Evolutionary conservation across 2,329 filamentous ascomycete species (phyloP), one percentile per base, ranked within the genome.

Genomic region (Penicillium psychrosexuale): DNA sequence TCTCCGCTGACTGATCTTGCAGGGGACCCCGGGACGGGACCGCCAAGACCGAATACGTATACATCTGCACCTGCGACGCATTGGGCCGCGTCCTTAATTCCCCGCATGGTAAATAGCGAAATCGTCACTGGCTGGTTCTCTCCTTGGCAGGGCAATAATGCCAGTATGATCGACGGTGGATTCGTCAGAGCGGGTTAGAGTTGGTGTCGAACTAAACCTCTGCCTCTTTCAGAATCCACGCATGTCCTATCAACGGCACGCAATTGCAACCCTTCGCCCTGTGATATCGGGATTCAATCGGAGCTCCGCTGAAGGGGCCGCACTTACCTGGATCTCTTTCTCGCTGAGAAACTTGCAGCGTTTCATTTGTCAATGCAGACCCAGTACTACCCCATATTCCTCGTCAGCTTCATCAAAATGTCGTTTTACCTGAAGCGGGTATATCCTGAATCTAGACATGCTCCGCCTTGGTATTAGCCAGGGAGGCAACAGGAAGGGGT

Each of bases 291-390:
- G 8, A 3, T 3, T 49, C 19, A 38, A 36, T 31, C 39, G 33
- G 47, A 36, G 27, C 40, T 57, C 59, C 59, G 51, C 45, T 44
- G 47, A 17, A 52, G 56, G 50, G 49, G 9, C 47, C 34, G 34
- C n/a, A 49, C 40, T 33, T 47, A 19, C 22, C 5, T 11, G 24
- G 12, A 30, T n/a, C 11, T 12, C 8, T 53, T 43, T 24, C 42
- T 12, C 5, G 54, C 48, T 61, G 54, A 58, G 50, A 57, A 62
- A 61, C 47, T 1, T n/a, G 15, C 3, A 13, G 9, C 19, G 22
- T 48, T 39, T 58, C 27, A 61, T 62, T 61, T 42, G 57, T 27
- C 51, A n/a, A 43, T 19, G 6, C 22, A 15, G 28, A 8, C 17
- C 5, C 19, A 34, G 50, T 15, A 17, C 34, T 30, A 42, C 30